Evolutionary conservation across 2,329 filamentous ascomycete genomes (phyloP).

Genomic region (Myriangium duriaei): DNA sequence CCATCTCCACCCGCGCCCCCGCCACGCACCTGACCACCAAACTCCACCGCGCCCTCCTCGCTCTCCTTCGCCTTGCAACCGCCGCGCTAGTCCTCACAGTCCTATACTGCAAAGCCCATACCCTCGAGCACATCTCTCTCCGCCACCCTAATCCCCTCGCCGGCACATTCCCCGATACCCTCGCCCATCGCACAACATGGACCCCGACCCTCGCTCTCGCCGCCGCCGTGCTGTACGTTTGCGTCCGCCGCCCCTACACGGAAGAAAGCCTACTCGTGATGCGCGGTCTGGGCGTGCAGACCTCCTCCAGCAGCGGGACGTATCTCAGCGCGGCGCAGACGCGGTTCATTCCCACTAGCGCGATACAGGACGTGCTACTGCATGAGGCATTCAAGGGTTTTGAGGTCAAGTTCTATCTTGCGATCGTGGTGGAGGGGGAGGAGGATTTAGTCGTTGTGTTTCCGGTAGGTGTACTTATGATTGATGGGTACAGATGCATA

Average conservation of each 20-base stretch:
- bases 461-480: constrained; percentile 40
- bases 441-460: constrained; percentile 90
- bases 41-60: constrained; percentile 29
- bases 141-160: constrained; percentile 5
- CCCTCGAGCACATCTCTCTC: constrained; percentile 3
- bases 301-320: constrained; percentile 55
- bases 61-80: constrained; percentile 33
- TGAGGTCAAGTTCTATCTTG: constrained; percentile 77
- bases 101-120: constrained; percentile 16
- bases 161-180: constrained; percentile 7
- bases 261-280: constrained; percentile 83
- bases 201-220: constrained; percentile 29
- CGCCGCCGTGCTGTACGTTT: constrained; percentile 13
- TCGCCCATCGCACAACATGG: constrained; percentile 21
- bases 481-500: constrained; percentile 1
- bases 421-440: constrained; percentile 82
- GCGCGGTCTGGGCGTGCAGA: constrained; percentile 82
- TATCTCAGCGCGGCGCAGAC: constrained; percentile 52
- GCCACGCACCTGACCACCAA: constrained; percentile 35
- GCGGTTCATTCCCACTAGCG: constrained; percentile 78
- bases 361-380: constrained; percentile 86
- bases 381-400: constrained; percentile 92
- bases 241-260: constrained; percentile 24
- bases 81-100: constrained; percentile 27
- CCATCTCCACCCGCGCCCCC: constrained; percentile 64